Evolutionary conservation across 768 basidiomycete species (phyloP).

Genomic region (Lactifluus piperatus): DNA sequence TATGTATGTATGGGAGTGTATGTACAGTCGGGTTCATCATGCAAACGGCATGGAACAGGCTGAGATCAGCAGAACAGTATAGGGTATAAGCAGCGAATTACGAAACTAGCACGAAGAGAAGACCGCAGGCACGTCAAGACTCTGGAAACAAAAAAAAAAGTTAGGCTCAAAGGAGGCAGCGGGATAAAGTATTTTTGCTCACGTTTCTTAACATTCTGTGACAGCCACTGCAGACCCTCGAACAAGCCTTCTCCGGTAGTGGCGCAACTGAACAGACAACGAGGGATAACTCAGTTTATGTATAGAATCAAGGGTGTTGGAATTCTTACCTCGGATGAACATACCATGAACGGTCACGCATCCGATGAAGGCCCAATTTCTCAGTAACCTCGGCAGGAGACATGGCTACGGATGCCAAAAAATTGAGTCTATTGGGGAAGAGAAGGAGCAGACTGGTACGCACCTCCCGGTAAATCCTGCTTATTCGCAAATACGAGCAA

Average conservation of each 20-base stretch:
- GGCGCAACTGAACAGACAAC: constrained; percentile 58
- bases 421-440: background rate
- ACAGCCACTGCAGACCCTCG: constrained; percentile 95
- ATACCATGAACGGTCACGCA: constrained; percentile 98
- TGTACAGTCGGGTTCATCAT: constrained; percentile 9
- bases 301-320: background rate
- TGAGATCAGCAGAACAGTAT: constrained; percentile 23
- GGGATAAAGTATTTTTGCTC: constrained; percentile 40
- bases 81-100: constrained; percentile 21
- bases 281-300: background rate
- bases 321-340: constrained; percentile 86
- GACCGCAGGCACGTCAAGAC: background rate
- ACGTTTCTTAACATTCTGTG: constrained; percentile 93
- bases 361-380: constrained; percentile 88
- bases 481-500: constrained; percentile 99
- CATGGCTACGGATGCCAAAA: constrained; percentile 56
- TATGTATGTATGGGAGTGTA: constrained; percentile 3
- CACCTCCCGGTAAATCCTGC: constrained; percentile 95
- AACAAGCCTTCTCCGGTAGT: constrained; percentile 96
- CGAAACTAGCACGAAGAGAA: background rate
- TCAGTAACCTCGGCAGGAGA: constrained; percentile 99
- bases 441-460: constrained; percentile 20
- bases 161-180: background rate
- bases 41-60: constrained; percentile 13
- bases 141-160: constrained; percentile 4